Conservation (phyloP, 805 yeast genomes). For the Saccharomycopsis babjevae region DNA sequence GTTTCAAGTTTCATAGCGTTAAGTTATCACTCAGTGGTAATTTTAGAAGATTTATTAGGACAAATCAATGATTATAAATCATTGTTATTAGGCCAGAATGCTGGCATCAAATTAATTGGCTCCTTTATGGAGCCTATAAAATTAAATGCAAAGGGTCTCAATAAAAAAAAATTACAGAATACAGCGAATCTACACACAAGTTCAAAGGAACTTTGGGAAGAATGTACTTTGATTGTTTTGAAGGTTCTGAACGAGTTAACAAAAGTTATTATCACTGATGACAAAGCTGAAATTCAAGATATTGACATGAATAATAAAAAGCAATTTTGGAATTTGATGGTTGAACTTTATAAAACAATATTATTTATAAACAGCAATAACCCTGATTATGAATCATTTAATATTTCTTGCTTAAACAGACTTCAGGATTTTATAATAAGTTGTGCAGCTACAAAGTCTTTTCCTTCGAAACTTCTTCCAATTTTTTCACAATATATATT, state of each 20-base stretch:
- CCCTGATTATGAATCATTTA: slow-evolving; percentile 33
- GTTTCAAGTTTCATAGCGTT: slow-evolving; percentile 58
- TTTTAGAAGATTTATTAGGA: slow-evolving; percentile 32
- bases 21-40: slow-evolving; percentile 37
- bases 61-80: slow-evolving; percentile 24
- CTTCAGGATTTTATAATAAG: slow-evolving; percentile 36
- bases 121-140: slow-evolving; percentile 45
- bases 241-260: slow-evolving; percentile 27
- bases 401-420: slow-evolving; percentile 33
- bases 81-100: slow-evolving; percentile 31
- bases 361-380: slow-evolving; percentile 27
- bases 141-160: slow-evolving; percentile 31
- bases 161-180: slow-evolving; percentile 17
- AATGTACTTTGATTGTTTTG: slow-evolving; percentile 35
- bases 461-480: slow-evolving; percentile 28
- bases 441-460: slow-evolving; percentile 25
- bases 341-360: slow-evolving; percentile 33
- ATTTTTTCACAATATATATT: slow-evolving; percentile 42
- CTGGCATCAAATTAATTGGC: slow-evolving; percentile 34
- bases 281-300: slow-evolving; percentile 1
- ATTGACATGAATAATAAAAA: slow-evolving; percentile 7
- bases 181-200: slow-evolving; percentile 14
- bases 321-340: slow-evolving; percentile 31
- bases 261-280: slow-evolving; percentile 20
- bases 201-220: slow-evolving; percentile 42